phyloP scores from a whole-genome alignment of 2,329 filamentous ascomycete genomes.

The Graphilbum fragrans region DNA sequence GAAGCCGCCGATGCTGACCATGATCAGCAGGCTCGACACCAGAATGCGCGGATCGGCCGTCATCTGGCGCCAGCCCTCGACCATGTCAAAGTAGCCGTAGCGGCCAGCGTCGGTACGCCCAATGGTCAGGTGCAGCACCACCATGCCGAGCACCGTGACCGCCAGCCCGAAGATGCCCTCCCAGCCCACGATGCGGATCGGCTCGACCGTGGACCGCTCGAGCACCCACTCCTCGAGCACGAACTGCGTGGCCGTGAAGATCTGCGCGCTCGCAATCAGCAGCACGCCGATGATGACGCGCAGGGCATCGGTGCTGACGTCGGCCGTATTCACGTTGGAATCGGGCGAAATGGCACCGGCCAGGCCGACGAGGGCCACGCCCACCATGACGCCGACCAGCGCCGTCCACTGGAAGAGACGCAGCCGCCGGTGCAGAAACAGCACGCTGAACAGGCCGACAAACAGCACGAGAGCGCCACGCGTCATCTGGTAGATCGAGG shows the following conservation, averaged over 20 bases:
- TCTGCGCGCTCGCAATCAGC: constrained; percentile 85
- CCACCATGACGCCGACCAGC: constrained; percentile 72
- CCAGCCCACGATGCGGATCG: constrained; percentile 88
- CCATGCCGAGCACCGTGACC: constrained; percentile 68
- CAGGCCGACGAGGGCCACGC: constrained; percentile 81
- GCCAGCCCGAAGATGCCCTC: constrained; percentile 85
- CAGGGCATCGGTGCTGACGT: constrained; percentile 35
- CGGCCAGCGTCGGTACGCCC: constrained; percentile 62
- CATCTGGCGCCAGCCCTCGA: constrained; percentile 75
- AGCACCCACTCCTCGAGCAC: constrained; percentile 92
- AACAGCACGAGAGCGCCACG: constrained; percentile 89
- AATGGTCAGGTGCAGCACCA: constrained; percentile 64
- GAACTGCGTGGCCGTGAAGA: constrained; percentile 95
- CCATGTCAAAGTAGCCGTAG: constrained; percentile 82
- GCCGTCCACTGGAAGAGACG: constrained; percentile 87
- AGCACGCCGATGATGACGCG: constrained; percentile 72
- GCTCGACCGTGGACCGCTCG: constrained; percentile 51
- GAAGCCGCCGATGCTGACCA: constrained; percentile 98
- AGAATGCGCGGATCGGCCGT: constrained; percentile 58
- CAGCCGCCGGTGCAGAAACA: constrained; percentile 73
- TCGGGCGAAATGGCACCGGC: constrained; percentile 74
- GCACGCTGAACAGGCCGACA: constrained; percentile 86
- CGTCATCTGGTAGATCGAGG: constrained; percentile 98
- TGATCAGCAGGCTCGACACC: constrained; percentile 75
- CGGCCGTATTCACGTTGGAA: constrained; percentile 17